Evolutionary conservation across 495 filamentous ascomycete genomes (phyloP).

Genomic region (Hyaloscypha variabilis): DNA sequence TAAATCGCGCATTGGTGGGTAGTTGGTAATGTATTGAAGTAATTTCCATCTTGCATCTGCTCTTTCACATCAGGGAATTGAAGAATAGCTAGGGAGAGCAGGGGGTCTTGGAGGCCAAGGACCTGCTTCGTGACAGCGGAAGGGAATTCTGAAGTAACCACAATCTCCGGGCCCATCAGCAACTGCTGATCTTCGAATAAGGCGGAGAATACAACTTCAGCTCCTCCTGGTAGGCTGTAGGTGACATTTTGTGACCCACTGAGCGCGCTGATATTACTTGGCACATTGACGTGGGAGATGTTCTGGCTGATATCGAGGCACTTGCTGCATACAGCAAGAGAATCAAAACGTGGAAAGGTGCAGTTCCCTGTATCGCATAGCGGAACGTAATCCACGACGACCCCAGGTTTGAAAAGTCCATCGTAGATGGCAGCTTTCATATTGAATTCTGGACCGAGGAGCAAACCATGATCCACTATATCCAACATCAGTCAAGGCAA

Average conservation of each 20-base stretch:
- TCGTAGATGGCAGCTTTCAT: conserved; percentile 5
- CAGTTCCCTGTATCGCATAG: conserved; percentile 8
- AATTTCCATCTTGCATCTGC: not conserved
- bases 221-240: conserved; percentile 1
- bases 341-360: not conserved
- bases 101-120: not conserved
- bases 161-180: conserved; percentile 2
- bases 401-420: conserved; percentile 1
- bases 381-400: not conserved
- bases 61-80: conserved; percentile 2
- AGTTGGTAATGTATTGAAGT: not conserved
- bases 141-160: not conserved
- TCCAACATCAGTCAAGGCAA: not conserved
- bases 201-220: not conserved
- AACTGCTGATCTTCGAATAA: not conserved
- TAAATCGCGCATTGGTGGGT: not conserved
- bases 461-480: not conserved
- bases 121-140: not conserved
- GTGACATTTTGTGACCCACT: not conserved
- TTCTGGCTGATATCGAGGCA: conserved; percentile 5
- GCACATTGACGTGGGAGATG: not conserved
- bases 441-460: not conserved
- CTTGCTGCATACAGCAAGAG: conserved; percentile 13
- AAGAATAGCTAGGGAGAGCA: not conserved
- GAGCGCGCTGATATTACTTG: not conserved